These are phyloP conservation scores for Clarireedia homoeocarpa DNA, from an alignment of 2,329 filamentous ascomycete genomes.

Conservation along the genomic window DNA sequence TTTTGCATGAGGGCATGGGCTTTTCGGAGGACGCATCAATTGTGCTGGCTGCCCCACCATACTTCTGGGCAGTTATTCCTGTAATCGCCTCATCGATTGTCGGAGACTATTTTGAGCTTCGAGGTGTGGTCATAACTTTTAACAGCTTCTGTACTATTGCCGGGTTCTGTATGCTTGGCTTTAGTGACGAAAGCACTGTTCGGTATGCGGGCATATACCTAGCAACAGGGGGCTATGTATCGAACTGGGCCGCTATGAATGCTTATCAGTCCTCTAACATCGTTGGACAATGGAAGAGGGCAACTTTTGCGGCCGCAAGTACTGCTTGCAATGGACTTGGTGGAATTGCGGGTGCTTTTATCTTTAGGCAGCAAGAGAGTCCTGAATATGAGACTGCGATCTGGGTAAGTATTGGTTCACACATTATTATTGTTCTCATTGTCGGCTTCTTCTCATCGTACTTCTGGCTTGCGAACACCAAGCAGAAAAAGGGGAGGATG, in stretches of 20 bases:
- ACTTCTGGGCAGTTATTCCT: constrained; percentile 39
- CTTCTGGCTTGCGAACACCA: constrained; percentile 44
- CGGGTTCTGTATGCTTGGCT: constrained; percentile 28
- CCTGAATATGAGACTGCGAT: constrained; percentile 57
- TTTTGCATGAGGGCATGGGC: constrained; percentile 52
- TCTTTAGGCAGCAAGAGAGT: constrained; percentile 52
- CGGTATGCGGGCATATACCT: constrained; percentile 33
- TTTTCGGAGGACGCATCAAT: constrained; percentile 45
- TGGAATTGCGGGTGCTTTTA: constrained; percentile 67
- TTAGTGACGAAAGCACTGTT: constrained; percentile 21
- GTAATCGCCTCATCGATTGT: constrained; percentile 43
- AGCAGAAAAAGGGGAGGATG: constrained; percentile 38
- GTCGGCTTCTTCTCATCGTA: constrained; percentile 44
- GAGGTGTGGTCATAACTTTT: constrained; percentile 27
- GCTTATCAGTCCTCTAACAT: constrained; percentile 85
- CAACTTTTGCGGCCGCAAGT: constrained; percentile 67
- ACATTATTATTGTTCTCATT: constrained; percentile 48
- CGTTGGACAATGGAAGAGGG: constrained; percentile 81
- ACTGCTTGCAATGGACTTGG: constrained; percentile 74
- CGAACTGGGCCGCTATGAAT: constrained; percentile 70
- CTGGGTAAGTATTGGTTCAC: constrained; percentile 59
- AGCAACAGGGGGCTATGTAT: constrained; percentile 63
- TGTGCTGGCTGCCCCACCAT: constrained; percentile 47
- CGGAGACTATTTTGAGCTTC: constrained; percentile 47
- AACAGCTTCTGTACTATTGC: constrained; percentile 25